A percentile compares a stretch with the other conserved stretches of the same genome.
phyloP scores from a whole-genome alignment of 2,329 filamentous ascomycete species.

The Pseudopyricularia cyperi region DNA sequence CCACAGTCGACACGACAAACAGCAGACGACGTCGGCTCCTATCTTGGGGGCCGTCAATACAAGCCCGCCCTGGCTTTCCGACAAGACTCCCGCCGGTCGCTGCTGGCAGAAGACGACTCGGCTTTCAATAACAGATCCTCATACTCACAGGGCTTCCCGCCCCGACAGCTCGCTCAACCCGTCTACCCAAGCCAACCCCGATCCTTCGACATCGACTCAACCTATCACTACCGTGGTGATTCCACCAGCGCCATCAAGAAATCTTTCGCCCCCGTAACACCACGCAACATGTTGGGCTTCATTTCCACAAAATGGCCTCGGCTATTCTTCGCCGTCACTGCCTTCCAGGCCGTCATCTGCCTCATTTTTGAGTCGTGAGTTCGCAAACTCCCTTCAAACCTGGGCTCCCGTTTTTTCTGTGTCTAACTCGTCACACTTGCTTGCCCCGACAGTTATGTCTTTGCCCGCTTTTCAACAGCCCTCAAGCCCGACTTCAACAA shows the following conservation, averaged over 20 bases:
- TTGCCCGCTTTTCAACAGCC: slow-evolving; percentile 67
- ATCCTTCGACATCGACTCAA: slow-evolving; percentile 14
- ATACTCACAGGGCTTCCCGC: slow-evolving; percentile 6
- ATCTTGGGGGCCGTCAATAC: slow-evolving; percentile 13
- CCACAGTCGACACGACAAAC: background rate
- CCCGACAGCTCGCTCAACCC: background rate
- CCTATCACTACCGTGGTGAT: slow-evolving; percentile 19
- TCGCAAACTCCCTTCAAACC: background rate
- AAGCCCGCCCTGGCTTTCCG: slow-evolving; percentile 31
- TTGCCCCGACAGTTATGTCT: slow-evolving; percentile 58
- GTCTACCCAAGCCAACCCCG: slow-evolving; percentile 11
- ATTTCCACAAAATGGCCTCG: slow-evolving; percentile 82
- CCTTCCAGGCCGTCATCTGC: slow-evolving; percentile 66
- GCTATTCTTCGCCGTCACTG: slow-evolving; percentile 62
- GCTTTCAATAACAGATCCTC: slow-evolving; percentile 7
- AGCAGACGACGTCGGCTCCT: slow-evolving; percentile 4
- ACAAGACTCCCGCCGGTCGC: slow-evolving; percentile 30
- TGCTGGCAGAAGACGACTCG: slow-evolving; percentile 23
- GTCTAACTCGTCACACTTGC: background rate
- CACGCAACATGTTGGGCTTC: slow-evolving; percentile 51
- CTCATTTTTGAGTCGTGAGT: slow-evolving; percentile 78
- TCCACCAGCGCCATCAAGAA: slow-evolving; percentile 7
- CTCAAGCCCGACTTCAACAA: slow-evolving; percentile 29
- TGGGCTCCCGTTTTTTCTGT: background rate
- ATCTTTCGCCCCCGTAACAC: slow-evolving; percentile 17